A percentile compares a stretch with the other conserved stretches of the same genome.
Evolutionary conservation across 495 filamentous ascomycete genomes (phyloP).

Genomic region (Tetracladium setigerum): DNA sequence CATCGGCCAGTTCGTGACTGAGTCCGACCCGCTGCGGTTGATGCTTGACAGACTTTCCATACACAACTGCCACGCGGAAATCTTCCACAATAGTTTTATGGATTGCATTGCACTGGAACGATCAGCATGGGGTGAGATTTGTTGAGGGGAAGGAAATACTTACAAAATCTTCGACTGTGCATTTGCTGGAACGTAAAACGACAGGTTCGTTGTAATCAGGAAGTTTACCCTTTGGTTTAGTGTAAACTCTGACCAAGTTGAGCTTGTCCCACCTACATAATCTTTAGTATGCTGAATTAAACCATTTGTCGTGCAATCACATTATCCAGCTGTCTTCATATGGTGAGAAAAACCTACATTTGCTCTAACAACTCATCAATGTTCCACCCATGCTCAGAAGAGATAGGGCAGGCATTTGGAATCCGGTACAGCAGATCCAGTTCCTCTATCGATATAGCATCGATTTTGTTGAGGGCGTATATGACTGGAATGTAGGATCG

Average conservation of each 20-base stretch:
- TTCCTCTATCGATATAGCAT: conserved; percentile 95
- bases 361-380: conserved; percentile 91
- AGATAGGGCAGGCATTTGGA: conserved; percentile 93
- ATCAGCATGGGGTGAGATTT: conserved; percentile 3
- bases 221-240: conserved; percentile 91
- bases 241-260: conserved; percentile 85
- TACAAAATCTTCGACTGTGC: conserved; percentile 96
- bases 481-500: conserved; percentile 95
- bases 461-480: conserved; percentile 98
- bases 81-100: conserved; percentile 94
- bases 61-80: conserved; percentile 92
- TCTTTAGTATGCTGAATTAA: conserved; percentile 17
- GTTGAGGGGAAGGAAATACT: conserved; percentile 33
- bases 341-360: conserved; percentile 50
- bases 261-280: conserved; percentile 78
- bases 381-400: conserved; percentile 98
- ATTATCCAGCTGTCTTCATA: neutral
- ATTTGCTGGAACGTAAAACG: conserved; percentile 71
- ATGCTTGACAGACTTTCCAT: conserved; percentile 96
- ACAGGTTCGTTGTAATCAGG: conserved; percentile 92
- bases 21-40: conserved; percentile 95
- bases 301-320: neutral
- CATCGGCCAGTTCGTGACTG: conserved; percentile 84
- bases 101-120: conserved; percentile 80
- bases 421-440: conserved; percentile 93